Base-by-base conservation (phyloP, 2,329 filamentous ascomycete genomes). In the Fusarium anthophilum region DNA sequence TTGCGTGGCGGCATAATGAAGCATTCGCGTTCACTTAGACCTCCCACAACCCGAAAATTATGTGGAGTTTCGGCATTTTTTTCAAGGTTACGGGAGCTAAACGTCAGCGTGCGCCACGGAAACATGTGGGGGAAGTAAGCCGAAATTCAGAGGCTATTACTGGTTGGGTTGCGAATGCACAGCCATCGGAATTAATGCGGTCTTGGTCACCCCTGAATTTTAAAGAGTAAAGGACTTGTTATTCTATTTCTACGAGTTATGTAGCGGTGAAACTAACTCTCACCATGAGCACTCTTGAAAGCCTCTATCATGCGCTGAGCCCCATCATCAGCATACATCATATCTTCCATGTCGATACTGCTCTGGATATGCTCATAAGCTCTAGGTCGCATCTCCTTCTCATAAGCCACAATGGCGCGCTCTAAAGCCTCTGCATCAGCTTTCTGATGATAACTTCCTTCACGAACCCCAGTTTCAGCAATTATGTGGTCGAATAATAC, bases 291-390 rank as follows among this genome's bases (percentile, higher is more conserved):
- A 13, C 2, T 1, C 4, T 28, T n/a, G 6, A 63, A 63, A 14
- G 41, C 41, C 6, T 37, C 56, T 22, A 45, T 63, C 62, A 65
- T 53, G 11, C 38, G 32, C 32, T 65, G 56, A 10, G 57, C 56
- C 12, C 62, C 62, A 35, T 63, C 32, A 7, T 65, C 47, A 8
- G 32, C 45, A 35, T 65, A 65, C 62, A 65, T 63, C 57, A 37
- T 45, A 0, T 41, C 26, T 15, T 65, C 62, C 62, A 65, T 63
- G 13, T 63, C 45, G 5, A 65, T 65, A 45, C 62, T 65, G 26
- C 57, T 63, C 30, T 63, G 45, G 5, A 65, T 63, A 39, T 63
- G 57, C 3, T 63, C 45, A 3, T 45, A 63, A 7, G 62, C 62
- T 24, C 62, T 7, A 0, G 56, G 62, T 18, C 18, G 18, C 62